phyloP scores from a whole-genome alignment of 805 yeast species.

The Ogataea glucozyma region DNA sequence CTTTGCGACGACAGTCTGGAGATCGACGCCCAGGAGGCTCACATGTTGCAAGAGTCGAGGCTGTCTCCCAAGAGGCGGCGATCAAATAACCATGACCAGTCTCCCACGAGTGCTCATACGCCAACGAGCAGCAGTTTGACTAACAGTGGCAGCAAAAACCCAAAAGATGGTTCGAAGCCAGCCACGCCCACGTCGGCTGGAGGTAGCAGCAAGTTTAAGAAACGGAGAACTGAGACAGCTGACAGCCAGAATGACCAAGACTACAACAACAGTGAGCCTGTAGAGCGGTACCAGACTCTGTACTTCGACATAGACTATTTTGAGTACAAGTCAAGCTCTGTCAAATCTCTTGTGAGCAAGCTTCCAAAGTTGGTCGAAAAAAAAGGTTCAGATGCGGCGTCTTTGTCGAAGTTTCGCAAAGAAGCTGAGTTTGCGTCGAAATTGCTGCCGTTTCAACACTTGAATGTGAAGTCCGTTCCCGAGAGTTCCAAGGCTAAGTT shows the following conservation, averaged over 20 bases:
- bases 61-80: slow-evolving; percentile 35
- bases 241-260: slow-evolving; percentile 35
- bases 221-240: slow-evolving; percentile 32
- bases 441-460: slow-evolving; percentile 9
- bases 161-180: slow-evolving; percentile 14
- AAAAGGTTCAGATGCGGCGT: slow-evolving; percentile 16
- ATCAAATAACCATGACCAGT: slow-evolving; percentile 18
- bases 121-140: background rate
- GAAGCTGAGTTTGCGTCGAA: slow-evolving; percentile 29
- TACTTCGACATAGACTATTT: slow-evolving; percentile 48
- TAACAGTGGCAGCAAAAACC: slow-evolving; percentile 11
- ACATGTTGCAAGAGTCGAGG: slow-evolving; percentile 36
- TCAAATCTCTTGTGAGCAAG: slow-evolving; percentile 31
- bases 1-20: slow-evolving; percentile 56
- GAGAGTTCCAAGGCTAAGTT: slow-evolving; percentile 61
- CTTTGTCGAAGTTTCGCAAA: slow-evolving; percentile 22
- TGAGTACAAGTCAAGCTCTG: slow-evolving; percentile 44
- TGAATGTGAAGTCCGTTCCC: slow-evolving; percentile 53
- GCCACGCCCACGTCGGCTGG: slow-evolving; percentile 29
- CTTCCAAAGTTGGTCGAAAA: slow-evolving; percentile 28
- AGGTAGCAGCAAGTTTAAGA: slow-evolving; percentile 43
- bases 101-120: slow-evolving; percentile 9
- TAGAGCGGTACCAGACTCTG: slow-evolving; percentile 52
- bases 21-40: slow-evolving; percentile 42
- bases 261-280: slow-evolving; percentile 44